phyloP scores from a whole-genome alignment of 1,139 yeast genomes.

The Arxiozyma slooffiae region DNA sequence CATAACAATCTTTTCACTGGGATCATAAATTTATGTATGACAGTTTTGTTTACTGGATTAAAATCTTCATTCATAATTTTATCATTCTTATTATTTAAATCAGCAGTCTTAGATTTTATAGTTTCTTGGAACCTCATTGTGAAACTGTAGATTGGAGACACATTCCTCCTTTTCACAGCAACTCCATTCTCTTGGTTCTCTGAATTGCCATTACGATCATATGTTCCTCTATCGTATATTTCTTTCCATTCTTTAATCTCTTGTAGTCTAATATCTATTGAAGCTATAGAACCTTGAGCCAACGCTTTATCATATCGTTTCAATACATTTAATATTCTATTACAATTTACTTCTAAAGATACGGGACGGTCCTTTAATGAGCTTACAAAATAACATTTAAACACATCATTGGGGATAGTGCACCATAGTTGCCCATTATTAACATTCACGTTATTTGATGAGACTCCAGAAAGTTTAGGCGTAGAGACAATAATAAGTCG shows the following conservation, averaged over 20 bases:
- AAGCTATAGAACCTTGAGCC: conserved; percentile 23
- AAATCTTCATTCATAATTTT: conserved; percentile 4
- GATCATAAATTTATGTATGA: conserved; percentile 26
- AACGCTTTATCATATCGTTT: conserved; percentile 25
- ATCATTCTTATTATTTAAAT: neutral
- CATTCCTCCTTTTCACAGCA: conserved; percentile 5
- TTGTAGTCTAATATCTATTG: conserved; percentile 23
- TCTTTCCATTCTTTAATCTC: conserved; percentile 24
- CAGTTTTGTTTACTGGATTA: conserved; percentile 13
- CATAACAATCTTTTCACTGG: conserved; percentile 25
- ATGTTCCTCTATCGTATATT: neutral
- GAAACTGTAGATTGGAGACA: conserved; percentile 23
- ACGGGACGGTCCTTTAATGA: conserved; percentile 26
- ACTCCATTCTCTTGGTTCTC: neutral
- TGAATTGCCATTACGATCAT: conserved; percentile 1
- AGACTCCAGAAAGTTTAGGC: conserved; percentile 12
- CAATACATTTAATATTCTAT: conserved; percentile 23
- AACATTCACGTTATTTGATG: conserved; percentile 2
- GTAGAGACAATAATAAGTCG: conserved; percentile 26
- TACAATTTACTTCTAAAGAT: conserved; percentile 29
- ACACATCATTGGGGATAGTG: conserved; percentile 28
- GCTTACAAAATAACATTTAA: conserved; percentile 20
- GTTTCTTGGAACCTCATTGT: conserved; percentile 27
- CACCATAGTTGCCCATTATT: conserved; percentile 29
- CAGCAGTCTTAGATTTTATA: conserved; percentile 8